Evolutionary conservation across 208 protist genomes (phyloP), one percentile per base, ranked within the genome.

Genomic region (Naegleria gruberi): DNA sequence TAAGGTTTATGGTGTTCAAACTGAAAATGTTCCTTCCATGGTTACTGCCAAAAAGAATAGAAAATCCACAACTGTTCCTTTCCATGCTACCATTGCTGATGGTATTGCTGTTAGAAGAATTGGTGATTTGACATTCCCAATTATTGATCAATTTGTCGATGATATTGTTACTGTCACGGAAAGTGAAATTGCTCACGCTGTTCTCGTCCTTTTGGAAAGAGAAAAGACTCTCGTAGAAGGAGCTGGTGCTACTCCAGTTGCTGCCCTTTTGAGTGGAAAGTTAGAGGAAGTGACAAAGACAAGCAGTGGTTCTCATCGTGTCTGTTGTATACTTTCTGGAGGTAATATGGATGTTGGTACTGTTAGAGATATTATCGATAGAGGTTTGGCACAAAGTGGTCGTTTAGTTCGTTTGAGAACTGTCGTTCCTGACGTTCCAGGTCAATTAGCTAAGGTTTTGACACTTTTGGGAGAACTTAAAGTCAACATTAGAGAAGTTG

Each of bases 201-300:
- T 98, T 37, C 91, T 98, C 51, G 94, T 94, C 89, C 85, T 97
- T 89, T 86, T 97, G 10, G 96, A 97, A 95, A 90, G 92, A 85
- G 95, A 98, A 92, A 97, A 97, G 94, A 94, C 94, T 89, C 92
- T 98, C 73, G 93, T 97, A 51, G 96, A 97, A 92, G 96, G 96
- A 77, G 96, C 92, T 40, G 96, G 96, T 37, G 93, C 94, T 26
- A 93, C 94, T 23, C 94, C 92, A 0, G 84, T 97, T 19, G 95
- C 95, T n/a, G 96, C 94, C 30, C 87, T 96, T 37, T 92, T 97
- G 90, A 74, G 92, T 19, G 94, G 94, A 82, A 89, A 93, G 87
- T 91, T 97, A 15, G 91, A 92, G 47, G 74, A 86, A 73, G 90
- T 94, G 81, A 77, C 65, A 37, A 77, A 77, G 12, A 12, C 6